Conservation (phyloP, 179 eudicot species). For the Vitellaria paradoxa region DNA sequence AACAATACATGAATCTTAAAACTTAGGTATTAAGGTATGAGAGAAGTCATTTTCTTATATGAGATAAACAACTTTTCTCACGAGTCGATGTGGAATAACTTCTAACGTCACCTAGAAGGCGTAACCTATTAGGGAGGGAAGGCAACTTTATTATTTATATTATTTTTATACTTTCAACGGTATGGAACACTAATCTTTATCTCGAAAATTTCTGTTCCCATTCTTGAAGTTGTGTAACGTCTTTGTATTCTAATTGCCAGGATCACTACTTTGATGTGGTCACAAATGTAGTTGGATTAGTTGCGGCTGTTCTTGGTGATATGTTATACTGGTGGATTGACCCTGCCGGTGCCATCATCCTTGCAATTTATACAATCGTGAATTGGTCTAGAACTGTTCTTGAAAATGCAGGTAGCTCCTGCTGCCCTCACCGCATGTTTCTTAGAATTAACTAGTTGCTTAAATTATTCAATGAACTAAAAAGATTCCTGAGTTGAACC, state of each 20-base stretch:
- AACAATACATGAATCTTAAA: too few relatives aligned
- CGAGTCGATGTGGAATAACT: too few relatives aligned
- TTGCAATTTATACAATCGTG: conserved; percentile 65
- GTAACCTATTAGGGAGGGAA: too few relatives aligned
- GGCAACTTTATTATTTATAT: too few relatives aligned
- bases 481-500: not conserved
- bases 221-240: not conserved
- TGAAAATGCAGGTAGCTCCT: conserved; percentile 78
- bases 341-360: conserved; percentile 77
- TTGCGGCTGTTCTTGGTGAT: conserved; percentile 88
- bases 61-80: too few relatives aligned
- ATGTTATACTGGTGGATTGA: conserved; percentile 86
- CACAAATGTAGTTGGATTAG: conserved; percentile 83
- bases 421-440: not conserved
- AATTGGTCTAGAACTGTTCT: conserved; percentile 88
- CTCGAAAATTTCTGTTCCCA: not conserved
- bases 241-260: conserved; percentile 30
- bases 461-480: not conserved
- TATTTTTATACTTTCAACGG: too few relatives aligned
- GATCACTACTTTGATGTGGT: conserved; percentile 96
- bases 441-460: not conserved
- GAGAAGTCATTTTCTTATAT: too few relatives aligned
- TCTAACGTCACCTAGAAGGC: too few relatives aligned
- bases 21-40: too few relatives aligned
- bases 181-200: not conserved